Evolutionary conservation across 2,329 filamentous ascomycete species (phyloP).

Genomic region (Aspergillus hiratsukae): DNA sequence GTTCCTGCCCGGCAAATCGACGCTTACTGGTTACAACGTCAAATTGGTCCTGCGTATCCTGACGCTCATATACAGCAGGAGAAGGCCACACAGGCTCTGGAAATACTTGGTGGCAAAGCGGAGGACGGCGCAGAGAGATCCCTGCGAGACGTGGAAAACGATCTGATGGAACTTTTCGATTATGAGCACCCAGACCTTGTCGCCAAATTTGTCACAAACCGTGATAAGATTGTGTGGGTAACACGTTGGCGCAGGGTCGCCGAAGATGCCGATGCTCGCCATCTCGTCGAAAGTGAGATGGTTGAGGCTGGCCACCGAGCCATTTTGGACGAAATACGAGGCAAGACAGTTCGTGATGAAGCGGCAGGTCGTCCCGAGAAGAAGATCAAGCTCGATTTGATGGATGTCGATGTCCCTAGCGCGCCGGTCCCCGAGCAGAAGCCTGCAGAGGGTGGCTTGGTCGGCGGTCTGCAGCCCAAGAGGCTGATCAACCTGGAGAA

Average conservation of each 20-base stretch:
- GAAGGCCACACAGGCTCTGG: constrained; percentile 80
- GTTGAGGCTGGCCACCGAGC: constrained; percentile 77
- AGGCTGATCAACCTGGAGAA: constrained; percentile 92
- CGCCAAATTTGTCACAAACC: constrained; percentile 82
- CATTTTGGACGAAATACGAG: constrained; percentile 83
- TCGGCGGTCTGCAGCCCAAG: constrained; percentile 79
- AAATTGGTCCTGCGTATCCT: constrained; percentile 81
- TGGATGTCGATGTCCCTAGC: constrained; percentile 78
- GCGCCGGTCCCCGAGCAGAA: constrained; percentile 53
- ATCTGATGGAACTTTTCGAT: constrained; percentile 96
- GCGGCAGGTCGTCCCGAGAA: constrained; percentile 61
- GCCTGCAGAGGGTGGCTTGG: constrained; percentile 60
- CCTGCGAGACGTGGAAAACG: constrained; percentile 92
- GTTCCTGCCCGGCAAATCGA: constrained; percentile 88
- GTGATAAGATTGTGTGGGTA: constrained; percentile 93
- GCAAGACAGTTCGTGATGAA: constrained; percentile 56
- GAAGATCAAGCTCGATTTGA: constrained; percentile 77
- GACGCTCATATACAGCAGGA: constrained; percentile 92
- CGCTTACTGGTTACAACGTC: constrained; percentile 92
- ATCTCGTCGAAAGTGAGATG: constrained; percentile 84
- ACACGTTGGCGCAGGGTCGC: constrained; percentile 81
- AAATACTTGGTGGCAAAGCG: constrained; percentile 72
- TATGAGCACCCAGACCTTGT: constrained; percentile 95
- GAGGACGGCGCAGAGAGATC: constrained; percentile 75
- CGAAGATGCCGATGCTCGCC: constrained; percentile 66